Percentiles rank a stretch among this genome's conserved stretches.
These are phyloP conservation scores for Trifolium repens DNA, from an alignment of 306 rosid species.

Conservation along the genomic window DNA sequence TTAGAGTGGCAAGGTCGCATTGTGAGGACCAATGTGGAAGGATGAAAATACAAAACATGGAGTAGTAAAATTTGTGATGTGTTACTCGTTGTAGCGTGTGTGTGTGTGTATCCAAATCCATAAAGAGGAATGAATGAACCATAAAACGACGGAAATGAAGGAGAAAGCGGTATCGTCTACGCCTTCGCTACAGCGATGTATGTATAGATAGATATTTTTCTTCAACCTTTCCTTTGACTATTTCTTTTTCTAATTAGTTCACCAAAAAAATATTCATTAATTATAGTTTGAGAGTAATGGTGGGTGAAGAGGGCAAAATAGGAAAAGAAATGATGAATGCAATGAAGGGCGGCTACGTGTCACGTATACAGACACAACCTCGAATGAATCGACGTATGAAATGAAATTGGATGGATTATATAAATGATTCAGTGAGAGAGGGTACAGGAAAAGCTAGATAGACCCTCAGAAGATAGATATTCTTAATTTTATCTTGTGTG, in stretches of 20 bases:
- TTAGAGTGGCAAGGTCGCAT: too few relatives aligned
- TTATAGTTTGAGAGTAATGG: too few relatives aligned
- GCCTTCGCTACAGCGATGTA: slow-evolving; percentile 39
- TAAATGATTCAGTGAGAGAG: slow-evolving; percentile 26
- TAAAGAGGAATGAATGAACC: background rate
- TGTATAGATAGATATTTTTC: too few relatives aligned
- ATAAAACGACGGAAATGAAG: background rate
- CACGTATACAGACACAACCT: slow-evolving; percentile 14
- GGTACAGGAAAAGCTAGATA: background rate
- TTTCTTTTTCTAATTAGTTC: too few relatives aligned
- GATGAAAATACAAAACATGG: background rate
- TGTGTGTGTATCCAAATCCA: too few relatives aligned
- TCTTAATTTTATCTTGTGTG: background rate
- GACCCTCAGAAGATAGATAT: background rate
- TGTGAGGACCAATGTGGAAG: background rate
- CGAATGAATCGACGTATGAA: slow-evolving; percentile 8
- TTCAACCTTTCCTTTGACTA: too few relatives aligned
- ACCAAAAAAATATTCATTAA: too few relatives aligned
- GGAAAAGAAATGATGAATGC: too few relatives aligned
- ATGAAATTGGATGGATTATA: too few relatives aligned
- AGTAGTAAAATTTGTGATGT: too few relatives aligned
- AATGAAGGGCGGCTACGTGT: slow-evolving; percentile 39
- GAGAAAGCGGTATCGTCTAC: slow-evolving; percentile 34
- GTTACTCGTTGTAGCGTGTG: too few relatives aligned
- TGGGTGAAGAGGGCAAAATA: too few relatives aligned